Evolutionary conservation across 441 rosid genomes (phyloP).

Genomic region (Corymbia calophylla): DNA sequence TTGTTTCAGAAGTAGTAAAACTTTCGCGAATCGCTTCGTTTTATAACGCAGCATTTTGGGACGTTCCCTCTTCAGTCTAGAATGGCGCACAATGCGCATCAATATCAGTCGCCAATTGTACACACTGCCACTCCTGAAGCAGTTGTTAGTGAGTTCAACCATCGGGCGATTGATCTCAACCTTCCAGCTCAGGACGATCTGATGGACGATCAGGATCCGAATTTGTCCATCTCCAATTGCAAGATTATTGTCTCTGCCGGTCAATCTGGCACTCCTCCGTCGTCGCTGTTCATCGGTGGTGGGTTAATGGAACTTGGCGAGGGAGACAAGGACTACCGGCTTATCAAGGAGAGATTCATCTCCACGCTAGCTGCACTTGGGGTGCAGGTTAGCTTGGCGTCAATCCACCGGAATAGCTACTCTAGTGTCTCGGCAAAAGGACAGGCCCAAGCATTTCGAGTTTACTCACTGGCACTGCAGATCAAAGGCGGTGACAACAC

Average conservation of each 20-base stretch:
- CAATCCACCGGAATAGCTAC: conserved; percentile 35
- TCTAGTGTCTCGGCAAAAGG: conserved; percentile 31
- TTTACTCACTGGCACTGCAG: conserved; percentile 41
- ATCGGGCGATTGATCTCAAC: background rate
- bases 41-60: background rate
- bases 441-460: conserved; percentile 42
- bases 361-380: conserved; percentile 39
- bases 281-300: background rate
- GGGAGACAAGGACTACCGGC: conserved; percentile 39
- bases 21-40: background rate
- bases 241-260: conserved; percentile 33
- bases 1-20: background rate
- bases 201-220: background rate
- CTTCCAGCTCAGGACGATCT: background rate
- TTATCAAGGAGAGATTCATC: conserved; percentile 36
- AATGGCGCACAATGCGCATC: background rate
- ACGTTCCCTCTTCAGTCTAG: background rate
- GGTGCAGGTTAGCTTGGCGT: conserved; percentile 22
- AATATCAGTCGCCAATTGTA: background rate
- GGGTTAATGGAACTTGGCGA: conserved; percentile 30
- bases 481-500: conserved; percentile 30
- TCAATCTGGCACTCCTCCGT: background rate
- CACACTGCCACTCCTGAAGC: background rate
- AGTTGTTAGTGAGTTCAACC: background rate
- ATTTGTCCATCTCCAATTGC: conserved; percentile 25